Base-by-base conservation (phyloP, 2,329 filamentous ascomycete species). In the Rutstroemia sp. region DNA sequence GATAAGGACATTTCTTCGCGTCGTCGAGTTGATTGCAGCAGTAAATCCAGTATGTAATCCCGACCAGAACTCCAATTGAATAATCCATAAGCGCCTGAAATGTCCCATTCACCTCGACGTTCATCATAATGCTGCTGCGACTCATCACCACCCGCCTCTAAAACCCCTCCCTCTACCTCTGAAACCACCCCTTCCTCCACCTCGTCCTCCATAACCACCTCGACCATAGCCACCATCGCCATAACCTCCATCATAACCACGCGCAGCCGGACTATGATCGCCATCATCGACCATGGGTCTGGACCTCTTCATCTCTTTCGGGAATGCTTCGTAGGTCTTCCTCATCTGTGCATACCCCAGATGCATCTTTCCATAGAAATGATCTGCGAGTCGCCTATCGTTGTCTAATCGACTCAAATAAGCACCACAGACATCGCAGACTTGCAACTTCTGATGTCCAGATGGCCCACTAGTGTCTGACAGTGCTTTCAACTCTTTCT, bases 291-390 rank as follows among this genome's bases (percentile, higher is more conserved):
- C 78, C 19, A 76, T 74, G 17, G 82, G 83, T 42, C 83, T 81
- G 48, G 79, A 77, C 27, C 88, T 77, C 69, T 90, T 88, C 72
- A 96, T 78, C 69, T 96, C 91, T 72, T 91, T 91, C 51, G 87
- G 87, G 60, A 99, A 83, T n/a, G 81, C 76, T 56, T 96, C 91
- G 67, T 83, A 91, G 3, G 91, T 94, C 78, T 94, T 95, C 65
- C 94, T 84, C 94, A 99, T 99, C 74, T 96, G 89, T 16, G 94
- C 94, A 70, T 97, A 99, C 0, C 94, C 94, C 57, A 99, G 75
- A 69, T 99, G 94, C 94, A 99, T 99, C 78, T 99, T 99, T 21
- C 94, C 94, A 72, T 96, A 97, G 70, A 99, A 99, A 72, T 99
- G 94, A 70, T 99, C 94, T 19, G 94, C 94, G 68, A 99, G 72